Evolutionary conservation across 2,329 filamentous ascomycete genomes (phyloP), one percentile per base, ranked within the genome.

Genomic region (Tolypocladium paradoxum): DNA sequence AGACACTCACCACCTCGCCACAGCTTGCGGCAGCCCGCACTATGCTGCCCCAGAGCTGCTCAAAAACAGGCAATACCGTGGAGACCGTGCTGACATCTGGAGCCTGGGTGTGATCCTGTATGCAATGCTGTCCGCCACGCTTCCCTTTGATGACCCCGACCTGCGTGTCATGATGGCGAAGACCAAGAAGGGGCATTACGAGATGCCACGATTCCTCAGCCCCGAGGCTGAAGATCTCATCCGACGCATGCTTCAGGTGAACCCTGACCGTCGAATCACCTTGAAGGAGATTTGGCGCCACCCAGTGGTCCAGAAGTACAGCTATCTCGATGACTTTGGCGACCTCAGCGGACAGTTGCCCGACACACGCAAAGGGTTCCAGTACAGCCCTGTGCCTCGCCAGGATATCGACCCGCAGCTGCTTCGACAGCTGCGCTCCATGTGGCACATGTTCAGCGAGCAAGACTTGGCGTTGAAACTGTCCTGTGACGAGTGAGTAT

Each of bases 11-110:
- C 84, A 85, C 64, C 79, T 99, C 31, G 87, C 82, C 53, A 97
- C 93, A 1, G 90, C 92, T 5, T 99, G 93, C 62, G 93, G 93
- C 22, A 97, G 93, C 58, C 93, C 93, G 24, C 93, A 97, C 69
- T 99, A 99, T 63, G 92, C 92, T 20, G 91, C 93, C 0, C 93
- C 93, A 0, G 93, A 99, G 67, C 82, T 99, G 35, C 85, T 96
- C 56, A 82, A 83, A 59, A 85, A 85, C 40, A 77, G 78, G 36
- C 79, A 79, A 43, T 99, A 99, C 66, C 84, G 86, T 53, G 93
- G 92, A 12, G 87, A 90, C 51, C 85, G 84, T 63, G 89, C 90
- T 8, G 93, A 99, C 63, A 87, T 96, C 48, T 99, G 93, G 93
- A 96, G 91, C 65, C 83, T 90, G 68, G 90, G 90, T 1, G 87